Percentiles rank a stretch among this genome's conserved stretches.
Conservation (phyloP, 257 asterid species). For the Gardenia jasminoides region DNA sequence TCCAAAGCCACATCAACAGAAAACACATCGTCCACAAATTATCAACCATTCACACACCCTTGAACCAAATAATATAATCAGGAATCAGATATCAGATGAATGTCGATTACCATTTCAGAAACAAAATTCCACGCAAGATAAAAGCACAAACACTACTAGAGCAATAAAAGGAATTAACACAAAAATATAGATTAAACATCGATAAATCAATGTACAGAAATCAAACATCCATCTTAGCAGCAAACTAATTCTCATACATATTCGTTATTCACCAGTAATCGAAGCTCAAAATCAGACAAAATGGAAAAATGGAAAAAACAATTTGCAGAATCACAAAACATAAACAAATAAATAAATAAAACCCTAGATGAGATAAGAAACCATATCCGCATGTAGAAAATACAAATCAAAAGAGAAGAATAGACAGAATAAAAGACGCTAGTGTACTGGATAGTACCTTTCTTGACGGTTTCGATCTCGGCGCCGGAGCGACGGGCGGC, state of each 20-base stretch:
- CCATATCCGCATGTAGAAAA: neutral
- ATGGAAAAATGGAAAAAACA: neutral
- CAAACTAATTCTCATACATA: neutral
- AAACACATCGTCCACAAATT: neutral
- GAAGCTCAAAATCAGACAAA: neutral
- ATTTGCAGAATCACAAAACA: no score
- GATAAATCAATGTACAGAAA: neutral
- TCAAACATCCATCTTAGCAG: neutral
- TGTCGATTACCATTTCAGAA: neutral
- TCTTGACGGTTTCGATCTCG: constrained; percentile 80
- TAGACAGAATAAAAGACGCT: neutral
- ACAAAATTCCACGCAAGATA: neutral
- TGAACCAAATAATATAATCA: neutral
- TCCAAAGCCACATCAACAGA: no score
- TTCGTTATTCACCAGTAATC: neutral
- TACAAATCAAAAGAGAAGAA: neutral
- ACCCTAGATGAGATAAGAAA: neutral
- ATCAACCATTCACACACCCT: neutral
- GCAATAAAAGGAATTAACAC: neutral
- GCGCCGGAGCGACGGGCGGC: constrained; percentile 97
- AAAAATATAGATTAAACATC: neutral
- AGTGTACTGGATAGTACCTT: constrained; percentile 35
- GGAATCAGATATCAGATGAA: neutral
- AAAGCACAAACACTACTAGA: neutral
- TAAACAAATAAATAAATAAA: neutral